Base-by-base conservation (phyloP, 345 rosid species). In the Eucalyptus curtisii region DNA sequence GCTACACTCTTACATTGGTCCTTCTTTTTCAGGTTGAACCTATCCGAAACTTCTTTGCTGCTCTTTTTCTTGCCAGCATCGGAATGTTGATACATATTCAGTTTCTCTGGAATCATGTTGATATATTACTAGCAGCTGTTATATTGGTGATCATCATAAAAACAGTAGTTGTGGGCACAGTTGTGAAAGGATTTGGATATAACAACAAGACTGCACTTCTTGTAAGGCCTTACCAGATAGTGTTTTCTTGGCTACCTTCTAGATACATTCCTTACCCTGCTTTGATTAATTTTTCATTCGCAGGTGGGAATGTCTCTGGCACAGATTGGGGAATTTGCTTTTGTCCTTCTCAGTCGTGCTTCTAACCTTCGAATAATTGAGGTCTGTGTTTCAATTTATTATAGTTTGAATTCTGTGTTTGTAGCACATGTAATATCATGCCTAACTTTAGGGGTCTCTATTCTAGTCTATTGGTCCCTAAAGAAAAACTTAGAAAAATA, bases 271-370 rank as follows among this genome's bases (percentile, higher is more conserved):
- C 25, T 64, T 37, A n/a, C 89, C 50, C 59, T 71, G 49, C 49
- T 92, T 94, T 47, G 45, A 68, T 81, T 87, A 86, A 86, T 89
- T 87, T 53, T 80, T 31, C 85, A 49, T 89, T 49, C 89, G 87
- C 90, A 97, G 99, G 99, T 94, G 87, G 99, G 99, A 88, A 95
- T 97, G 97, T 96, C 99, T 48, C 94, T 98, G 86, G 99, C 99
- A 42, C 99, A 98, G 91, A 98, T 98, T 86, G 99, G 99, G 89
- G 99, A 98, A 86, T 98, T 98, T 87, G 97, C 99, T 80, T 98
- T 98, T 92, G 99, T 98, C 91, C 97, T 98, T 86, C 95, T 98
- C 68, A 98, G 99, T 90, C 98, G 99, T 64, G 99, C 99, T 88
- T 96, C 99, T 90, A 98, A 98, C 94, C 97, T 98, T 91, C 98